Evolutionary conservation across 495 filamentous ascomycete species (phyloP).

Genomic region (Aspergillus baeticus): DNA sequence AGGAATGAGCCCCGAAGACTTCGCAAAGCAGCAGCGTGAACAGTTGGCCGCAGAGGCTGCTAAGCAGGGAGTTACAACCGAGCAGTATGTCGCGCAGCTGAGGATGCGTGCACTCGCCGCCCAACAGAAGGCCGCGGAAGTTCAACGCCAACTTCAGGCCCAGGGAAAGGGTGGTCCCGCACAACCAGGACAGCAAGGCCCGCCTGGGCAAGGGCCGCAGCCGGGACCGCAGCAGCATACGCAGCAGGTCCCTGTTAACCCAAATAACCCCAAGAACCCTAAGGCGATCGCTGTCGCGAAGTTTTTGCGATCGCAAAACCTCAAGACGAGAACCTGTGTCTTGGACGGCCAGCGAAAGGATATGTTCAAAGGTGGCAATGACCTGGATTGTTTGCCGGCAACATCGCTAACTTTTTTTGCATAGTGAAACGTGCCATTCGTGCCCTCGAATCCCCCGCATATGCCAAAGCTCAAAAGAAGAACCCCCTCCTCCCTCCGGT

Average conservation of each 20-base stretch:
- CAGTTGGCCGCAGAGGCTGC: slow-evolving; percentile 61
- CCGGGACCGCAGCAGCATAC: slow-evolving; percentile 37
- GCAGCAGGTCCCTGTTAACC: slow-evolving; percentile 55
- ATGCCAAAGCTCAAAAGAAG: slow-evolving; percentile 79
- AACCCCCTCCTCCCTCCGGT: slow-evolving; percentile 86
- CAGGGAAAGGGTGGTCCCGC: slow-evolving; percentile 24
- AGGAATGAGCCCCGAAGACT: slow-evolving; percentile 74
- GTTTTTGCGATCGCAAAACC: slow-evolving; percentile 77
- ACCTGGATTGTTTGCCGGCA: not conserved
- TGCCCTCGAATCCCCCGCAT: slow-evolving; percentile 84
- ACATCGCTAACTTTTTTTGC: not conserved
- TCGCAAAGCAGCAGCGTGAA: slow-evolving; percentile 58
- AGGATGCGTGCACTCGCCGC: slow-evolving; percentile 61
- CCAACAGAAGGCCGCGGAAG: slow-evolving; percentile 45
- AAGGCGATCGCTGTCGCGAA: slow-evolving; percentile 86
- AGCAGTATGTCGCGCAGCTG: slow-evolving; percentile 64
- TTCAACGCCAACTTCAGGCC: slow-evolving; percentile 45
- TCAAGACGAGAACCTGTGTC: slow-evolving; percentile 91
- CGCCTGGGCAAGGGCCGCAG: slow-evolving; percentile 29
- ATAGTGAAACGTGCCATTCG: slow-evolving; percentile 95
- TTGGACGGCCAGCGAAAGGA: slow-evolving; percentile 96
- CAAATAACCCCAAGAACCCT: slow-evolving; percentile 75
- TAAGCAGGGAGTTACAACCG: slow-evolving; percentile 59
- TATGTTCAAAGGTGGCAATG: slow-evolving; percentile 80
- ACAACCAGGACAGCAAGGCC: slow-evolving; percentile 40